Conservation (phyloP, 2,329 filamentous ascomycete genomes). For the Paracoccidioides lutzii region DNA sequence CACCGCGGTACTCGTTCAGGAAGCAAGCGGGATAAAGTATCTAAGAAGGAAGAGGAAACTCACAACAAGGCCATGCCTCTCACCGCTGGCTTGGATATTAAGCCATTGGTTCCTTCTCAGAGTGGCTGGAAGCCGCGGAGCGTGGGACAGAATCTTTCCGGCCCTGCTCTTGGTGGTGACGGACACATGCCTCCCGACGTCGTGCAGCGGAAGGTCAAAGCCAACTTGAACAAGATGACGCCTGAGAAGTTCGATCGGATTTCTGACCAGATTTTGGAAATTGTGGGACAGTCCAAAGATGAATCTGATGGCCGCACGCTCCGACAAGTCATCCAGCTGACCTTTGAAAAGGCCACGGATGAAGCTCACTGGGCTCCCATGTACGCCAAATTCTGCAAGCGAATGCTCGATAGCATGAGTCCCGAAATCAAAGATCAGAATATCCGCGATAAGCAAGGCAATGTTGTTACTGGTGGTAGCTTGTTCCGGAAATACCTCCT, state of each 20-base stretch:
- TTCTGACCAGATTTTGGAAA: slow-evolving; percentile 79
- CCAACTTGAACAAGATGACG: slow-evolving; percentile 98
- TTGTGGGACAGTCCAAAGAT: slow-evolving; percentile 89
- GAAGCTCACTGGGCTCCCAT: slow-evolving; percentile 97
- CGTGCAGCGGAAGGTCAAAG: slow-evolving; percentile 98
- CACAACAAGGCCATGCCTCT: slow-evolving; percentile 82
- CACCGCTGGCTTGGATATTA: slow-evolving; percentile 68
- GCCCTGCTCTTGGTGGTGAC: slow-evolving; percentile 38
- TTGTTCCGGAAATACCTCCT: slow-evolving; percentile 97
- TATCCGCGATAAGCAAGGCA: slow-evolving; percentile 78
- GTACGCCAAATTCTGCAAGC: slow-evolving; percentile 97
- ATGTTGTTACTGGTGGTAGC: slow-evolving; percentile 80
- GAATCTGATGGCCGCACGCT: slow-evolving; percentile 88
- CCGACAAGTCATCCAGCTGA: slow-evolving; percentile 95
- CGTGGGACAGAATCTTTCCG: slow-evolving; percentile 38
- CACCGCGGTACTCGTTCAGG: slow-evolving; percentile 41
- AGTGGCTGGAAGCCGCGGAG: slow-evolving; percentile 84
- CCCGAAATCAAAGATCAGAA: slow-evolving; percentile 89
- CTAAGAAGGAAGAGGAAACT: slow-evolving; percentile 50
- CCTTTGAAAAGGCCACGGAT: slow-evolving; percentile 97
- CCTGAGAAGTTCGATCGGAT: slow-evolving; percentile 98
- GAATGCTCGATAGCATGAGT: slow-evolving; percentile 93
- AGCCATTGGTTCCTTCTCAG: slow-evolving; percentile 59
- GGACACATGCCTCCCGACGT: slow-evolving; percentile 71
- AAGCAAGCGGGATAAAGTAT: slow-evolving; percentile 39